phyloP scores from a whole-genome alignment of 306 rosid species.

The Ziziphus jujuba region DNA sequence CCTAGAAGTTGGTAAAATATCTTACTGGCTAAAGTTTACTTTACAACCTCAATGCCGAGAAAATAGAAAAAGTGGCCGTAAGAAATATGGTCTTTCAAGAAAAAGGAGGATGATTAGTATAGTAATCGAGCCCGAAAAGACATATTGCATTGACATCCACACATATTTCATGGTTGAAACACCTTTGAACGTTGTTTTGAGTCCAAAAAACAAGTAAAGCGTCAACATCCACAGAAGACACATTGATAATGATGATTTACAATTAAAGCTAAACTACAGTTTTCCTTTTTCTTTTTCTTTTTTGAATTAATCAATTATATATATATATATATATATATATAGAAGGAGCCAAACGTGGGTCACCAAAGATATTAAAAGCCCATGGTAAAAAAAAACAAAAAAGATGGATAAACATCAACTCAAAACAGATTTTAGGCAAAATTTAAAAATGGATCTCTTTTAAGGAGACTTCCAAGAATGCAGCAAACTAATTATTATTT shows the following conservation, averaged over 20 bases:
- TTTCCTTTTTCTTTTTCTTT: no score
- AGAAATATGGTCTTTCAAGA: neutral
- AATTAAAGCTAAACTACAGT: neutral
- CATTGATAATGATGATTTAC: neutral
- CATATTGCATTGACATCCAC: neutral
- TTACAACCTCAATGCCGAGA: no score
- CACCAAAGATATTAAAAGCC: neutral
- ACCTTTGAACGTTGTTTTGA: neutral
- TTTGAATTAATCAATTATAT: no score
- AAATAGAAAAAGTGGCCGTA: no score
- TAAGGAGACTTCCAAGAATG: no score
- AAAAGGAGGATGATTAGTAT: neutral
- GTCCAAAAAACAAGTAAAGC: slow-evolving; percentile 18
- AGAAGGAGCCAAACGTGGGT: neutral
- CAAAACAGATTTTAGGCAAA: no score
- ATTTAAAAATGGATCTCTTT: no score
- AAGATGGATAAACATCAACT: no score
- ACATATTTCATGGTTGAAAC: neutral
- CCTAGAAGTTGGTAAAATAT: no score
- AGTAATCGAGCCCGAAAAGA: neutral
- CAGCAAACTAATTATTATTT: no score
- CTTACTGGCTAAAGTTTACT: no score
- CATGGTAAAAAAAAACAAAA: neutral
- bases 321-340: no score
- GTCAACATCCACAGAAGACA: slow-evolving; percentile 13